Base-by-base conservation (phyloP, 768 basidiomycete genomes). In the Mycena epipterygia region DNA sequence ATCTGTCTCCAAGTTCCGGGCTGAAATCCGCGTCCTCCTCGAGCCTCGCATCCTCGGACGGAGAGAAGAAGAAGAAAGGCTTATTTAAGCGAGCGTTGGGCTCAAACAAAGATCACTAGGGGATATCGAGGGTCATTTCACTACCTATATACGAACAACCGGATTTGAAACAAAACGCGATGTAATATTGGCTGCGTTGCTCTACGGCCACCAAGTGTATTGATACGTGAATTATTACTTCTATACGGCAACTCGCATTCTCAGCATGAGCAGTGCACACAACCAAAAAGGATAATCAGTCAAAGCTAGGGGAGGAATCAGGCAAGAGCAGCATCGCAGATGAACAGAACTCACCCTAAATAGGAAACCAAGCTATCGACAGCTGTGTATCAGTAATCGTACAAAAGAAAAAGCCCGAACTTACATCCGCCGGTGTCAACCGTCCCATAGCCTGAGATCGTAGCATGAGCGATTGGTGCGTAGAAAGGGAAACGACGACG, bases 361-460 rank as follows among this genome's bases (percentile, higher is more conserved):
- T 61, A 90, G 77, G 79, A 90, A 90, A 12, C 87, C 80, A 65
- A 90, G 83, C 89, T 90, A 74, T 35, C 17, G 52, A 32, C 35
- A 16, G 66, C 39, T 11, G 52, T 27, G 64, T 29, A 60, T 59
- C 62, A 51, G 72, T 75, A n/a, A 70, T n/a, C 65, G 65, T n/a
- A 33, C 23, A 25, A 21, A 23, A 29, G 29, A 12, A 32, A n/a
- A 3, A 32, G 35, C 17, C 52, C 3, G 21, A 21, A 81, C 89
- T 77, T 75, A 91, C 89, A 83, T 94, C 93, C 75, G 92, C 94
- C 0, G 95, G 94, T 5, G 96, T 97, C 77, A 99, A 81, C 67
- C 96, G 90, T 27, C 97, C 97, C 93, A 98, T 96, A 0, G 97
- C 96, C 87, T 93, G 78, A 39, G 76, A 48, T 62, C 58, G 23